Percentiles rank a stretch among this genome's conserved stretches.
Evolutionary conservation across 108 stramenopile species (phyloP).

Genomic region (Pseudonitzschia multiseries): DNA sequence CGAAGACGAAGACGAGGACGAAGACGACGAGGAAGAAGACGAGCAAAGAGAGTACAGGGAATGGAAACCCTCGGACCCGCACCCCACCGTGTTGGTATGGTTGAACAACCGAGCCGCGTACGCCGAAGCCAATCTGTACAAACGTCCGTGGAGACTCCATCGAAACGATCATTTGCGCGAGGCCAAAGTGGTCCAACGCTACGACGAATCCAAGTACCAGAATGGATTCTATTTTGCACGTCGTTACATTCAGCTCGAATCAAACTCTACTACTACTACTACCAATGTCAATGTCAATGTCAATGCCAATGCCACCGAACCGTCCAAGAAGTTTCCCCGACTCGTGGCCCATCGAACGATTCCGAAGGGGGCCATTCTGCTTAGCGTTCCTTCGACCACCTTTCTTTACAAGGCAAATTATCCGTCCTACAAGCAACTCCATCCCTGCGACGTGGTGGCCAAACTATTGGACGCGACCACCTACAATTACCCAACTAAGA

Average conservation of each 20-base stretch:
- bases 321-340: neutral
- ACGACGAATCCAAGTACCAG: neutral
- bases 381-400: neutral
- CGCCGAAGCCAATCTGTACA: neutral
- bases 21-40: neutral
- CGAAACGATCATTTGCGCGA: neutral
- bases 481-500: neutral
- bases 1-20: neutral
- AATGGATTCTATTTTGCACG: constrained; percentile 6
- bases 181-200: neutral
- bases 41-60: neutral
- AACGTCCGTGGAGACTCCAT: neutral
- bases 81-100: neutral
- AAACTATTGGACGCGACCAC: neutral
- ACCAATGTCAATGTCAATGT: neutral
- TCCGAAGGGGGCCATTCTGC: neutral
- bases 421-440: neutral
- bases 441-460: constrained; percentile 12
- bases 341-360: neutral
- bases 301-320: neutral
- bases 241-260: neutral
- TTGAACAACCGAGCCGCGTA: neutral
- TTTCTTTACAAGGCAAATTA: neutral
- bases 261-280: no score
- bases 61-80: neutral